Base-by-base conservation (phyloP, 2,329 filamentous ascomycete species). In the Ceratocystis lukuohia region DNA sequence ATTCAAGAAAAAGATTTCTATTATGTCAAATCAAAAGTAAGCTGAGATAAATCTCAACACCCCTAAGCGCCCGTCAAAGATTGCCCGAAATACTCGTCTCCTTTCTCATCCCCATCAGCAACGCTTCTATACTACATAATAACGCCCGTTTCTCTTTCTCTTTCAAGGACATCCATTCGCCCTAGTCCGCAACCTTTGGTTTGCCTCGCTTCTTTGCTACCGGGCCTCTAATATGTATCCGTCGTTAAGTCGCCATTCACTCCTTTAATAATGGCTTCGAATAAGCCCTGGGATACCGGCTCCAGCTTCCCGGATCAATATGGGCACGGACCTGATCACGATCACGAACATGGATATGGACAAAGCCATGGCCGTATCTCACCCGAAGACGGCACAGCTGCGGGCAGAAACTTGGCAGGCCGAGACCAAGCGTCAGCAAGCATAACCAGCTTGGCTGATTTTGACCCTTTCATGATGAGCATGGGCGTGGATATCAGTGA, bases 391-490 rank as follows among this genome's bases (percentile, higher is more conserved):
- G 37, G 30, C 61, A 22, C 61, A 15, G 48, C 20, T 25, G 44
- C 22, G 41, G 15, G 8, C 12, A 8, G 37, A 41, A 41, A 17
- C 61, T 48, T 28, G 45, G 41, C 61, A 15, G n/a, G 10, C 20
- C 61, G 15, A 15, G 12, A 8, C 41, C 6, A 17, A 15, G 41
- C 30, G 22, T 65, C 63, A 10, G 48, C 63, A 6, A 33, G 63
- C 20, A 65, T 65, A 48, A 57, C 48, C 12, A 57, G 30, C 41
- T 22, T 59, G 12, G 33, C 33, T 22, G 63, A 65, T 30, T 65
- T 65, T 12, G 33, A 45, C 63, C 63, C 33, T 7, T 65, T 65
- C 12, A 25, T 33, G 20, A 44, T 46, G 15, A 46, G 5, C 61
- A 48, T 62, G 33, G 61, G 8, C 20, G 41, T 12, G 17, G 33